A percentile compares a stretch with the other conserved stretches of the same genome.
Conservation (phyloP, 192 early-diverging fungal genomes). For the Dimargaris cristalligena region DNA sequence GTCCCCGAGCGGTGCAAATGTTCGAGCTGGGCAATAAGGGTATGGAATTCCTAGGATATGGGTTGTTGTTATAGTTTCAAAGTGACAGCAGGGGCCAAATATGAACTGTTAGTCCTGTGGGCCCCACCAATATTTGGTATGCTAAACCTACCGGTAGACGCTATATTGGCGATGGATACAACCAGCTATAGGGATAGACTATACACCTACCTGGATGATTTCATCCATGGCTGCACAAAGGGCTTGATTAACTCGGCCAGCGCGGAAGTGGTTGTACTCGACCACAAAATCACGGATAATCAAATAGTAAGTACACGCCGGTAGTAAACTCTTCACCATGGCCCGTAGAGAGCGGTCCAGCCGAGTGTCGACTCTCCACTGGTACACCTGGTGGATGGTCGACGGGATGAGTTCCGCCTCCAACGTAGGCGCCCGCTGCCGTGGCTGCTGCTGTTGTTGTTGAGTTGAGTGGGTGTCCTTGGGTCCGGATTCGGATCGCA, state of each 20-base stretch:
- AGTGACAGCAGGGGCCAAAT: too few relatives aligned
- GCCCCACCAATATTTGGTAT: too few relatives aligned
- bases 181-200: too few relatives aligned
- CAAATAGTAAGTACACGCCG: conserved; percentile 56
- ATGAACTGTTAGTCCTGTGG: too few relatives aligned
- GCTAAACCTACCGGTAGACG: too few relatives aligned
- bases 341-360: conserved; percentile 47
- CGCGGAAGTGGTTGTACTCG: conserved; percentile 51
- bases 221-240: conserved; percentile 63
- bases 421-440: not conserved
- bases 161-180: too few relatives aligned
- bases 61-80: too few relatives aligned
- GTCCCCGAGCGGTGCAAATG: conserved; percentile 52
- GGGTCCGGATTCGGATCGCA: not conserved
- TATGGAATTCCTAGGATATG: conserved; percentile 50
- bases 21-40: conserved; percentile 78
- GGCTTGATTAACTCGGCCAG: conserved; percentile 79
- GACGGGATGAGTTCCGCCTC: not conserved
- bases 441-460: not conserved
- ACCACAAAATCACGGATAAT: conserved; percentile 63
- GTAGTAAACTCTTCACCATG: conserved; percentile 60
- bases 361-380: conserved; percentile 11
- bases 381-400: not conserved
- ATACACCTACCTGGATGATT: conserved; percentile 51
- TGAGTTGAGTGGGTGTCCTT: not conserved